phyloP scores from a whole-genome alignment of 2,329 filamentous ascomycete genomes.

The Magnaporthales sp. region DNA sequence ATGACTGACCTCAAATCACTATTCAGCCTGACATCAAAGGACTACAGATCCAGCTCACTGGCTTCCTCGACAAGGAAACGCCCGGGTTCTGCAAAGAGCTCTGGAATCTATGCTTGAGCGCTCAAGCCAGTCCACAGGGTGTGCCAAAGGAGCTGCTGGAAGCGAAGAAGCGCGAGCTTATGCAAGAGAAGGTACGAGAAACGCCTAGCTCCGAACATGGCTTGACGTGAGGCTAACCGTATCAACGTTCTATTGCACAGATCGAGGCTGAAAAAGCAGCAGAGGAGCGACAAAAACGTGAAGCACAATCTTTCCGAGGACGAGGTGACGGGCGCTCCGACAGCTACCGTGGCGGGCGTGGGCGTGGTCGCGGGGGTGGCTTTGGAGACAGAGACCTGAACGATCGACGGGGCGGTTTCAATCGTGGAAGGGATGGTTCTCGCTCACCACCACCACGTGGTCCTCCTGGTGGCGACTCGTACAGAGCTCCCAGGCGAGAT shows the following conservation, averaged over 20 bases:
- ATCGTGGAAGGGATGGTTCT: conserved; percentile 36
- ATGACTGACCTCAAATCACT: not conserved
- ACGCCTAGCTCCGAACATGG: not conserved
- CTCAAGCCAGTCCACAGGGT: conserved; percentile 78
- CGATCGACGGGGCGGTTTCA: conserved; percentile 32
- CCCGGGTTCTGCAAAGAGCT: conserved; percentile 84
- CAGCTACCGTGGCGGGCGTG: conserved; percentile 43
- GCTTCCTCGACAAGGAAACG: conserved; percentile 90
- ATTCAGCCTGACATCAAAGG: conserved; percentile 86
- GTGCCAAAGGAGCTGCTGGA: conserved; percentile 92
- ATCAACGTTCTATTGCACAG: conserved; percentile 29
- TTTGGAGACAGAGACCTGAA: conserved; percentile 41
- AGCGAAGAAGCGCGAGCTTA: conserved; percentile 90
- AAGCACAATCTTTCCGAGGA: conserved; percentile 59
- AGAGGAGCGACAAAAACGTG: conserved; percentile 49
- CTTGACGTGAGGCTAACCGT: not conserved
- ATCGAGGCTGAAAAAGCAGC: conserved; percentile 67
- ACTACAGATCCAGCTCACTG: conserved; percentile 87
- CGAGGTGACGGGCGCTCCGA: conserved; percentile 31
- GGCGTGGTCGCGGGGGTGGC: conserved; percentile 41
- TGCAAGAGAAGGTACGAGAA: conserved; percentile 75
- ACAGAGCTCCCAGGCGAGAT: conserved; percentile 29
- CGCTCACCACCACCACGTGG: conserved; percentile 37
- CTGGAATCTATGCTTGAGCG: conserved; percentile 86
- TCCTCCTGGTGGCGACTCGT: conserved; percentile 34